A percentile compares a stretch with the other conserved stretches of the same genome.
phyloP scores from a whole-genome alignment of 139 green algal genomes.

The Picochlorum sp. region DNA sequence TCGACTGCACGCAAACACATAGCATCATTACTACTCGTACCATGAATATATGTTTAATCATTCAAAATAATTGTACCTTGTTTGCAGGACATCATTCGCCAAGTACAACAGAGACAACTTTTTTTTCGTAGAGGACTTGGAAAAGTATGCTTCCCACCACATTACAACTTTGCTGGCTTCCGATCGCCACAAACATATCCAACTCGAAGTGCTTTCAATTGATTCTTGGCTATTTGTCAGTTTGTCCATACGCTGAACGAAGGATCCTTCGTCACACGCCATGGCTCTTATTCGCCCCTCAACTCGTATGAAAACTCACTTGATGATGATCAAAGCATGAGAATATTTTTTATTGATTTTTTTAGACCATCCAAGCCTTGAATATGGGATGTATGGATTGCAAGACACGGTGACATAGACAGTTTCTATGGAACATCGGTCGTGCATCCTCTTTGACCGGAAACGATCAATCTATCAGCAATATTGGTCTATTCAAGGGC shows the following conservation, averaged over 20 bases:
- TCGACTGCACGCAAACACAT: slow-evolving; percentile 19
- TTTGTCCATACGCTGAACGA: slow-evolving; percentile 36
- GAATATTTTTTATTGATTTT: neutral
- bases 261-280: slow-evolving; percentile 15
- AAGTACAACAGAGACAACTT: slow-evolving; percentile 59
- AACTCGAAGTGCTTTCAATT: slow-evolving; percentile 46
- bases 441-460: too few relatives aligned
- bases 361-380: neutral
- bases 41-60: neutral
- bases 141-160: slow-evolving; percentile 38
- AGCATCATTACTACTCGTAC: neutral
- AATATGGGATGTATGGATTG: neutral
- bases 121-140: slow-evolving; percentile 20
- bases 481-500: too few relatives aligned
- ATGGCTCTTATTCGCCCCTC: slow-evolving; percentile 15
- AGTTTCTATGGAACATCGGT: too few relatives aligned
- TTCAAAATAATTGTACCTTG: slow-evolving; percentile 18
- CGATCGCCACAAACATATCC: slow-evolving; percentile 26
- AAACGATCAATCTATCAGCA: too few relatives aligned
- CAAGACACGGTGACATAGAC: too few relatives aligned
- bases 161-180: slow-evolving; percentile 26
- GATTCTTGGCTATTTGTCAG: slow-evolving; percentile 50
- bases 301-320: neutral
- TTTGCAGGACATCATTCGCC: slow-evolving; percentile 73
- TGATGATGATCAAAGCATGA: neutral